These are phyloP conservation scores for Tolypocladium pustulatum DNA, from an alignment of 2,329 filamentous ascomycete species.

Conservation along the genomic window DNA sequence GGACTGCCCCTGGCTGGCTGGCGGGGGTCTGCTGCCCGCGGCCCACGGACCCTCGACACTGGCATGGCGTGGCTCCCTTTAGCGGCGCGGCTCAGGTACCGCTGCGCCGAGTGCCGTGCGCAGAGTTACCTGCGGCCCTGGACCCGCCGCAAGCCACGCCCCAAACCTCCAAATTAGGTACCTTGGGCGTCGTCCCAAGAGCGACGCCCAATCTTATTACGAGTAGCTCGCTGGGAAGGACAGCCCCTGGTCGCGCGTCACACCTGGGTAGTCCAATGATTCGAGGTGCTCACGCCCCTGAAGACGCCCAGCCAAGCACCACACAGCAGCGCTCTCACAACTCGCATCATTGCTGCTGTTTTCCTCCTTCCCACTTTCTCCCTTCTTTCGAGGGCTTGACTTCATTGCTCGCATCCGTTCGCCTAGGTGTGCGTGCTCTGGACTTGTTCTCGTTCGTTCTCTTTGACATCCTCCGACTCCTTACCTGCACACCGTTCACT, in stretches of 20 bases:
- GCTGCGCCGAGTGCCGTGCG: not conserved
- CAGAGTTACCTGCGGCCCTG: not conserved
- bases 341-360: not conserved
- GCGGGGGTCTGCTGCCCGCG: not conserved
- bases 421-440: not conserved
- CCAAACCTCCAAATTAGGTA: constrained; percentile 2
- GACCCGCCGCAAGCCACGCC: constrained; percentile 1
- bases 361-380: not conserved
- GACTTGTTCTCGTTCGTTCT: not conserved
- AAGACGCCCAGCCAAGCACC: not conserved
- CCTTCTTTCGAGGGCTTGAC: not conserved
- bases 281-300: not conserved
- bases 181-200: constrained; percentile 1
- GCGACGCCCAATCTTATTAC: constrained; percentile 3
- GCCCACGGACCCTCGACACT: not conserved
- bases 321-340: not conserved
- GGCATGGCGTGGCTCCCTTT: too few relatives aligned
- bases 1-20: too few relatives aligned
- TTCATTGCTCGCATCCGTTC: not conserved
- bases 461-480: not conserved
- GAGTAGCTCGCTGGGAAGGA: not conserved
- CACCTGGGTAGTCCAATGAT: not conserved
- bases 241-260: constrained; percentile 2
- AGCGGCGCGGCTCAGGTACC: not conserved
- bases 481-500: not conserved